Evolutionary conservation across 2,329 filamentous ascomycete genomes (phyloP), one percentile per base, ranked within the genome.

Genomic region (Leptoxyphium fumago): DNA sequence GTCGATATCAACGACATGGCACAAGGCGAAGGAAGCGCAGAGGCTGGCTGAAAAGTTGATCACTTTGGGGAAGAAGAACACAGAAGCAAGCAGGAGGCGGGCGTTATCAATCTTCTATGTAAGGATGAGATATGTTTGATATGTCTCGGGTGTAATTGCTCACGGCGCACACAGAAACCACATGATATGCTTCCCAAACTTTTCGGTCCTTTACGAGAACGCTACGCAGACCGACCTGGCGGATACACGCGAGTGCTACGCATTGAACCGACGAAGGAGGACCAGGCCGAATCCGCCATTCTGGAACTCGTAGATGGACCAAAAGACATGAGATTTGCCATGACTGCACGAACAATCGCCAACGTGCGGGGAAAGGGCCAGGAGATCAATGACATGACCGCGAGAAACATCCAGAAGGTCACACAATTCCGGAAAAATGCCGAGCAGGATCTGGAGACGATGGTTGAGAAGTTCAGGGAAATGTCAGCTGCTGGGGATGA

Each of bases 1-100:
- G 70, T 80, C 85, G 50, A 94, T 98, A 68, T 80, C 82, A 51
- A 98, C 91, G 42, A 94, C 91, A 67, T 95, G 84, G 74, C 80
- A 82, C 62, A 96, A 96, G 69, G 91, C 91, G 40, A 98, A 96
- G 68, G 91, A 98, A 70, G 84, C 91, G 15, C 91, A 98, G 68
- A 76, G 84, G 38, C 64, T 96, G 54, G 91, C 88, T 7, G 91
- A 98, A 62, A 93, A 94, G 71, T 72, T 96, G 53, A 88, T 98
- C 57, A 95, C 88, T 4, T 65, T 94, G 55, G 89, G 84, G 15
- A 98, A 96, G 75, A 83, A 80, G 68, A 86, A 95, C 63, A 94
- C 89, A 36, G 81, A 87, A 58, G 84, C 85, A 15, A 82, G 81
- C 48, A 74, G 77, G 62, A 73, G 78, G 60, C 77, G 75, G 53